Conservation (phyloP, 140 eudicot genomes). For the Ambrosia hybrid region DNA sequence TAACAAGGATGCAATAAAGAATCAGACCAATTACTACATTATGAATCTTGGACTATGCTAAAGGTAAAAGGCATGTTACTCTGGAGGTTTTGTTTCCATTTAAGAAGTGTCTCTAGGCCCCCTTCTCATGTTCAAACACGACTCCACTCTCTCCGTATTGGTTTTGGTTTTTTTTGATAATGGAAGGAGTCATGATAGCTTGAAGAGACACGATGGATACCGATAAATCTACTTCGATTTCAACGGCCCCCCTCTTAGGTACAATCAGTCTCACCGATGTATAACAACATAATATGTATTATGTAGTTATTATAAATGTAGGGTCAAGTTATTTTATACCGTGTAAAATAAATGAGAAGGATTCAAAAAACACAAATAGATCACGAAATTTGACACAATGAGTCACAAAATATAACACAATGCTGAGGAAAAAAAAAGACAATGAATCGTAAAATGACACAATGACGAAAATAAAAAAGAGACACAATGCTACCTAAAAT, state of each 20-base stretch:
- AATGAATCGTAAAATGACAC: too few relatives aligned
- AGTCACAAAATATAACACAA: too few relatives aligned
- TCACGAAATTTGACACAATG: too few relatives aligned
- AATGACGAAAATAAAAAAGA: too few relatives aligned
- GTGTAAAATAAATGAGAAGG: too few relatives aligned
- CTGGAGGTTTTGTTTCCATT: conserved; percentile 18
- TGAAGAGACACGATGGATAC: conserved; percentile 31
- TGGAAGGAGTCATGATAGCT: not conserved
- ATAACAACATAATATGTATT: too few relatives aligned
- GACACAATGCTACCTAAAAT: too few relatives aligned
- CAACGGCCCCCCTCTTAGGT: conserved; percentile 23
- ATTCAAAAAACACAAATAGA: too few relatives aligned
- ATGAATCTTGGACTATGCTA: not conserved
- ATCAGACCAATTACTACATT: not conserved
- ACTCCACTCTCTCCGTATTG: not conserved
- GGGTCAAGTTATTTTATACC: too few relatives aligned
- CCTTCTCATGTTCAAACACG: conserved; percentile 9
- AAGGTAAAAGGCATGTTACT: conserved; percentile 15
- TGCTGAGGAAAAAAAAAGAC: too few relatives aligned
- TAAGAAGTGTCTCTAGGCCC: conserved; percentile 20
- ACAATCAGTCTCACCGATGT: not conserved
- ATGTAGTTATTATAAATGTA: too few relatives aligned
- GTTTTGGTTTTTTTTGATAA: conserved; percentile 10
- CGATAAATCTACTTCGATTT: conserved; percentile 34
- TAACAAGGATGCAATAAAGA: not conserved